phyloP scores from a whole-genome alignment of 495 filamentous ascomycete species.

The Glarea lozoyensis region DNA sequence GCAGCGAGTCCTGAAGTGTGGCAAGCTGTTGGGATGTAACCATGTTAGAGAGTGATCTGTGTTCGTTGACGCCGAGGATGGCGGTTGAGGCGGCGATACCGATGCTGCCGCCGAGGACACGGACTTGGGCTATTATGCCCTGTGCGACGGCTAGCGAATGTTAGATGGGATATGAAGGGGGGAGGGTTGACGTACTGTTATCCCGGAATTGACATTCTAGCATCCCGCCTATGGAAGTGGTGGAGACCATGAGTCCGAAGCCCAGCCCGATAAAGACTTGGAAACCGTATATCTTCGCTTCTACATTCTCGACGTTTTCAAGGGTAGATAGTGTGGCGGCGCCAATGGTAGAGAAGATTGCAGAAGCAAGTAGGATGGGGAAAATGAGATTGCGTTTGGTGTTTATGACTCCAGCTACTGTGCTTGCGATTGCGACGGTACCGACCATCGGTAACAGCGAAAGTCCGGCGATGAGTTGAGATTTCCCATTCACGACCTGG shows the following conservation, averaged over 20 bases:
- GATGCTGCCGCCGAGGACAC: slow-evolving; percentile 42
- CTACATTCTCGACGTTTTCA: slow-evolving; percentile 5
- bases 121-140: slow-evolving; percentile 40
- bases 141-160: slow-evolving; percentile 33
- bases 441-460: slow-evolving; percentile 49
- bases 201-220: slow-evolving; percentile 10
- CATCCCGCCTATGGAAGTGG: slow-evolving; percentile 5
- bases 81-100: slow-evolving; percentile 42
- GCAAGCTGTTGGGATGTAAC: slow-evolving; percentile 18
- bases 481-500: slow-evolving; percentile 45
- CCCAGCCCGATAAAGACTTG: slow-evolving; percentile 25
- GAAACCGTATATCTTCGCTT: slow-evolving; percentile 23
- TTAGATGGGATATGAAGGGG: neutral
- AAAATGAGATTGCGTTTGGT: slow-evolving; percentile 39
- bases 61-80: slow-evolving; percentile 27
- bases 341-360: slow-evolving; percentile 42
- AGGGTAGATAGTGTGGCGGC: slow-evolving; percentile 38
- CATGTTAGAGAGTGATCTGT: slow-evolving; percentile 10
- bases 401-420: slow-evolving; percentile 34
- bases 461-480: slow-evolving; percentile 41
- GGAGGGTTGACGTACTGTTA: slow-evolving; percentile 9
- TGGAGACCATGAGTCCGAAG: slow-evolving; percentile 22
- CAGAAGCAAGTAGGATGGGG: slow-evolving; percentile 38
- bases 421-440: slow-evolving; percentile 41
- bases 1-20: slow-evolving; percentile 12